Percentiles rank a stretch among this genome's conserved stretches.
Conservation (phyloP, 495 filamentous ascomycete genomes). For the Physcia stellaris region DNA sequence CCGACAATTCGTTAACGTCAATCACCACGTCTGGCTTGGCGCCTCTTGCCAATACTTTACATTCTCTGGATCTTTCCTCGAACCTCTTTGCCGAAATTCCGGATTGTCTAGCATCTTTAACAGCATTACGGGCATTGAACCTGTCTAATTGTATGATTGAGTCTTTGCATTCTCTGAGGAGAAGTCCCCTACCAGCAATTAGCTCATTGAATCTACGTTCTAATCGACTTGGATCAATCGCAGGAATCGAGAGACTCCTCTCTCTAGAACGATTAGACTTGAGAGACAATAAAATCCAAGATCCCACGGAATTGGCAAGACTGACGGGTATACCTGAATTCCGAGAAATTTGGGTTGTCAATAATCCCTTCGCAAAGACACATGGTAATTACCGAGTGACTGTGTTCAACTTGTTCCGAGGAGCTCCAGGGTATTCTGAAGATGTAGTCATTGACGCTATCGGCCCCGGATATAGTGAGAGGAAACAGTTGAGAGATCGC, state of each 20-base stretch:
- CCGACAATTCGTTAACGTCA: slow-evolving; percentile 78
- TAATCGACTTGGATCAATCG: slow-evolving; percentile 78
- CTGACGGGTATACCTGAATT: slow-evolving; percentile 84
- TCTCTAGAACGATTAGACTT: slow-evolving; percentile 84
- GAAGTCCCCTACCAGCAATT: slow-evolving; percentile 83
- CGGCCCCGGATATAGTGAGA: slow-evolving; percentile 68
- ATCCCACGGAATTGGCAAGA: slow-evolving; percentile 81
- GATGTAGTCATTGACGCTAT: slow-evolving; percentile 82
- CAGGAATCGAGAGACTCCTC: slow-evolving; percentile 77
- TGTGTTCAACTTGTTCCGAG: slow-evolving; percentile 93
- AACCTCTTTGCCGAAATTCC: slow-evolving; percentile 88
- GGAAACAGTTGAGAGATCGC: slow-evolving; percentile 72
- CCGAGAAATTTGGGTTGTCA: slow-evolving; percentile 77
- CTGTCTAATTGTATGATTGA: slow-evolving; percentile 96
- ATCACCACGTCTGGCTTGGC: slow-evolving; percentile 59
- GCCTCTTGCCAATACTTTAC: slow-evolving; percentile 72
- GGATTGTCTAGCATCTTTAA: slow-evolving; percentile 70
- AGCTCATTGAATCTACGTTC: slow-evolving; percentile 81
- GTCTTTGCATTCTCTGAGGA: slow-evolving; percentile 73
- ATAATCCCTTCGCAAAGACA: slow-evolving; percentile 82
- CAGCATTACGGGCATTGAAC: slow-evolving; percentile 75
- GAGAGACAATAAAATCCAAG: slow-evolving; percentile 78
- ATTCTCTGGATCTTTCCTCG: slow-evolving; percentile 79
- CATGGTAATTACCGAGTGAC: slow-evolving; percentile 72
- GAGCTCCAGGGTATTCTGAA: slow-evolving; percentile 78